Conservation (phyloP, 2,329 filamentous ascomycete species). For the Monilinia laxa region DNA sequence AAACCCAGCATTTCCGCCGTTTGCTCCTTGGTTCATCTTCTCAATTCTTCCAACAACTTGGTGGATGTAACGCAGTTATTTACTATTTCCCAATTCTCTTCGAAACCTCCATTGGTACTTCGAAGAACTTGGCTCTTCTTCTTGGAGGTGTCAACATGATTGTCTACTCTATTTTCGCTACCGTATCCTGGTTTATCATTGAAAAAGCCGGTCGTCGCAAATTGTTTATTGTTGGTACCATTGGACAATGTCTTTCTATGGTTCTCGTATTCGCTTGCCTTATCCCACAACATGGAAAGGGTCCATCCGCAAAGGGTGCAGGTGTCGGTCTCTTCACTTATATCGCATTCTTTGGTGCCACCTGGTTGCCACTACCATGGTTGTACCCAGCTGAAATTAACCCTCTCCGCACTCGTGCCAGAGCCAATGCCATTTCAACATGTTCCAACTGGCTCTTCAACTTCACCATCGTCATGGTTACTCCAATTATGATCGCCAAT, state of each 20-base stretch:
- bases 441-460: slow-evolving; percentile 55
- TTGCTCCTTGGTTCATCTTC: slow-evolving; percentile 52
- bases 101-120: slow-evolving; percentile 48
- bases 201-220: slow-evolving; percentile 65
- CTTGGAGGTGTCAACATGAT: slow-evolving; percentile 57
- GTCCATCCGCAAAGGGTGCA: slow-evolving; percentile 41
- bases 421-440: slow-evolving; percentile 63
- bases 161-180: slow-evolving; percentile 54
- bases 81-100: slow-evolving; percentile 54
- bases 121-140: slow-evolving; percentile 51
- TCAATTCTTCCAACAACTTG: slow-evolving; percentile 55
- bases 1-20: slow-evolving; percentile 55
- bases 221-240: slow-evolving; percentile 69
- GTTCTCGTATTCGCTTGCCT: slow-evolving; percentile 50
- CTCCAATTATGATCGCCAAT: slow-evolving; percentile 42
- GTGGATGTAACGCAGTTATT: slow-evolving; percentile 47
- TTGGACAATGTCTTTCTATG: slow-evolving; percentile 66
- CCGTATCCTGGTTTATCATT: slow-evolving; percentile 52
- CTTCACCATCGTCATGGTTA: slow-evolving; percentile 50
- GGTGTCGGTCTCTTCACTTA: slow-evolving; percentile 60
- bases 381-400: slow-evolving; percentile 62
- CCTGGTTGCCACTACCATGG: slow-evolving; percentile 62
- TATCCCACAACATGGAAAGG: slow-evolving; percentile 38
- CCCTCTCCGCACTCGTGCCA: slow-evolving; percentile 58
- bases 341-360: slow-evolving; percentile 60